Evolutionary conservation across 768 basidiomycete genomes (phyloP).

Genomic region (Boletus rubroflammeus): DNA sequence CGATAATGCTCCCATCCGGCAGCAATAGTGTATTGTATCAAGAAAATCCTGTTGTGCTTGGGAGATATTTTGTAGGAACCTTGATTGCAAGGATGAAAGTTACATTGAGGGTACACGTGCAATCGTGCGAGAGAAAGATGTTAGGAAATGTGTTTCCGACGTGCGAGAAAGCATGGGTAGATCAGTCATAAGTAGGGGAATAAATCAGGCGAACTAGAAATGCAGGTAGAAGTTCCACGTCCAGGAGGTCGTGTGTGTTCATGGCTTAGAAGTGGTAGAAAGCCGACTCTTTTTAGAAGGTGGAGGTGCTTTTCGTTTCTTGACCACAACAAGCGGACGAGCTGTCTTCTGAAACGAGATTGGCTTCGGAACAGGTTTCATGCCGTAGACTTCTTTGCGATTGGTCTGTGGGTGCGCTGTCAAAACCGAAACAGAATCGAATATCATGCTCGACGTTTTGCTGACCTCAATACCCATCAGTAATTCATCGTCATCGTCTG

Average conservation of each 20-base stretch:
- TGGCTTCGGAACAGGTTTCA: slow-evolving; percentile 25
- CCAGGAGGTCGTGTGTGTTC: background rate
- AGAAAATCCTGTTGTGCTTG: background rate
- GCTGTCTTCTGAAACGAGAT: slow-evolving; percentile 3
- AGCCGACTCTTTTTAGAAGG: slow-evolving; percentile 13
- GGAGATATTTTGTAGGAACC: background rate
- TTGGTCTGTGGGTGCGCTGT: slow-evolving; percentile 35
- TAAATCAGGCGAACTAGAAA: slow-evolving; percentile 6
- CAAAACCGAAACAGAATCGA: background rate
- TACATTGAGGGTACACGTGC: slow-evolving; percentile 7
- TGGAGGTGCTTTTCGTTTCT: slow-evolving; percentile 20
- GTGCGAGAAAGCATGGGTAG: slow-evolving; percentile 1
- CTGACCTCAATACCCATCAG: slow-evolving; percentile 58
- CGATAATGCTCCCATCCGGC: slow-evolving; percentile 4
- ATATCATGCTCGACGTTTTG: slow-evolving; percentile 2
- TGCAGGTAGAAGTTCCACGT: background rate
- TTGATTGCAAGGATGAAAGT: slow-evolving; percentile 1
- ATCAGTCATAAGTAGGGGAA: slow-evolving; percentile 10
- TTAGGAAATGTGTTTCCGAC: slow-evolving; percentile 8
- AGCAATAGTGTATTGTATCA: background rate
- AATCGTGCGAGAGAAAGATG: background rate
- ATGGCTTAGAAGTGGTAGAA: slow-evolving; percentile 4
- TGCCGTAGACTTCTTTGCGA: slow-evolving; percentile 34
- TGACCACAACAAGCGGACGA: slow-evolving; percentile 6
- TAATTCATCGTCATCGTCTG: slow-evolving; percentile 57